phyloP scores from a whole-genome alignment of 495 filamentous ascomycete genomes.

The Hypomontagnella submonticulosa region DNA sequence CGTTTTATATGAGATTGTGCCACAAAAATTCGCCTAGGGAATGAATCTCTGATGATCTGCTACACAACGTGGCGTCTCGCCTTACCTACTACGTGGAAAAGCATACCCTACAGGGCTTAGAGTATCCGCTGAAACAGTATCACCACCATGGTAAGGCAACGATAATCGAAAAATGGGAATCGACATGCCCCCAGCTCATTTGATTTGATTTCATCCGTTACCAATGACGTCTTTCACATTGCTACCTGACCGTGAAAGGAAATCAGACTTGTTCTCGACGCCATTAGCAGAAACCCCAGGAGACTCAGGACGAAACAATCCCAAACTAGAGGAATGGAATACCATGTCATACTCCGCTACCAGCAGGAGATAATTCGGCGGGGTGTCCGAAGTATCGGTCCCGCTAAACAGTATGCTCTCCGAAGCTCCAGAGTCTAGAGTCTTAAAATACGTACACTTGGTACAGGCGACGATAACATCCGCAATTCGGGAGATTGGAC shows the following conservation, averaged over 20 bases:
- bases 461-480: constrained; percentile 1
- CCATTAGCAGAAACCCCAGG: constrained; percentile 14
- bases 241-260: constrained; percentile 10
- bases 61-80: constrained; percentile 32
- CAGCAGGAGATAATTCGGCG: constrained; percentile 12
- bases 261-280: constrained; percentile 14
- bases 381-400: constrained; percentile 23
- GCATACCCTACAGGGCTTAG: constrained; percentile 28
- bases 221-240: constrained; percentile 10
- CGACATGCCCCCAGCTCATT: constrained; percentile 16
- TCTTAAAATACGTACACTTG: constrained; percentile 1
- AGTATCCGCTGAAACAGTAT: constrained; percentile 36
- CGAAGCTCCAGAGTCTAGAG: constrained; percentile 40
- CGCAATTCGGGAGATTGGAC: constrained; percentile 30
- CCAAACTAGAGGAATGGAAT: constrained; percentile 12
- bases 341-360: constrained; percentile 19
- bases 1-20: constrained; percentile 31
- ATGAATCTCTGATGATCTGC: constrained; percentile 32
- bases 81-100: constrained; percentile 20
- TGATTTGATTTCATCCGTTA: constrained; percentile 1
- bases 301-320: constrained; percentile 9
- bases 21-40: constrained; percentile 35
- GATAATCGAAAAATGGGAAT: constrained; percentile 35
- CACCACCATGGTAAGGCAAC: constrained; percentile 34
- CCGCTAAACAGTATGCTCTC: constrained; percentile 17